Percentiles rank a stretch among this genome's conserved stretches.
These are phyloP conservation scores for Boletus tylopilopsis DNA, from an alignment of 768 basidiomycete species.

Conservation along the genomic window DNA sequence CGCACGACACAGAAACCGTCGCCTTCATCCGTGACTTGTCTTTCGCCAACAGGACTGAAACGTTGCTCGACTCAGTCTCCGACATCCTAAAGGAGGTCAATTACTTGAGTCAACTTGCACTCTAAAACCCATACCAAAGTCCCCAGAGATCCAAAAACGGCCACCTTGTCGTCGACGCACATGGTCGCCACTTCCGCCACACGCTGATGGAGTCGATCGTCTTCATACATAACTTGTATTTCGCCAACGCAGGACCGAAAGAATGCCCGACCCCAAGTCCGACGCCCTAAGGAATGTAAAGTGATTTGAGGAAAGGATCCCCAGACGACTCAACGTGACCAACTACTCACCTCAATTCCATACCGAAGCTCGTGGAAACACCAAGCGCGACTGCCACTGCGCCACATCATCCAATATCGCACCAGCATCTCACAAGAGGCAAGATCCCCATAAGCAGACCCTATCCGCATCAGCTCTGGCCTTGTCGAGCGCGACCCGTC, in stretches of 20 bases:
- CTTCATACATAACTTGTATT: not conserved
- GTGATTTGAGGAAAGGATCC: not conserved
- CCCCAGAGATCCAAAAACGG: too few relatives aligned
- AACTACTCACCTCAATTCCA: not conserved
- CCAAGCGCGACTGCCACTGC: not conserved
- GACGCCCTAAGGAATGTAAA: not conserved
- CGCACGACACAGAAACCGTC: too few relatives aligned
- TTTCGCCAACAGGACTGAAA: too few relatives aligned
- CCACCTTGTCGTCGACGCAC: too few relatives aligned
- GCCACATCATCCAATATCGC: not conserved
- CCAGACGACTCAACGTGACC: too few relatives aligned
- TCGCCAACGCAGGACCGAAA: not conserved
- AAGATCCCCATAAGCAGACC: not conserved
- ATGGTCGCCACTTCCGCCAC: too few relatives aligned
- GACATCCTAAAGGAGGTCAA: too few relatives aligned
- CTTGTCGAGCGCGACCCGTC: not conserved
- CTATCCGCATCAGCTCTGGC: not conserved
- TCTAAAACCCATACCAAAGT: too few relatives aligned
- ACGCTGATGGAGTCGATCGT: too few relatives aligned
- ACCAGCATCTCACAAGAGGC: not conserved
- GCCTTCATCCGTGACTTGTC: too few relatives aligned
- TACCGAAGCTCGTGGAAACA: not conserved
- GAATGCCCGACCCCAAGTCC: not conserved
- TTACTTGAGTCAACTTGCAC: too few relatives aligned
- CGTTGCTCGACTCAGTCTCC: too few relatives aligned